phyloP scores from a whole-genome alignment of 2,329 filamentous ascomycete species.

The Talaromyces sp. region DNA sequence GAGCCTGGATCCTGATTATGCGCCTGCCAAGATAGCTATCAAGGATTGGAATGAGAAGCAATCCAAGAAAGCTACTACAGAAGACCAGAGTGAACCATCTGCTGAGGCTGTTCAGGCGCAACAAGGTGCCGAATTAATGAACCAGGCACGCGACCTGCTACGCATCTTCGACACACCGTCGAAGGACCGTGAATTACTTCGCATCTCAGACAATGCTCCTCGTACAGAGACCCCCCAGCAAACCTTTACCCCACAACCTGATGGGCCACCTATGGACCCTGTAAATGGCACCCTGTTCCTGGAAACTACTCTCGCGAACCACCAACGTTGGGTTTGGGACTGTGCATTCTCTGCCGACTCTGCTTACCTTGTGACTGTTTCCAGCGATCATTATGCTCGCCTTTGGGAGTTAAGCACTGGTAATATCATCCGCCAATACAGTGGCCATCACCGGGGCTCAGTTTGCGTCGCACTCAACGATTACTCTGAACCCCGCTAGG shows the following conservation, averaged over 20 bases:
- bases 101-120: conserved; percentile 19
- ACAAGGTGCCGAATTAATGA: conserved; percentile 21
- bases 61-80: conserved; percentile 14
- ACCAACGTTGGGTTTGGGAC: conserved; percentile 97
- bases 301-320: conserved; percentile 83
- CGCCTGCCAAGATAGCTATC: conserved; percentile 42
- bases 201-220: conserved; percentile 31
- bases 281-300: conserved; percentile 66
- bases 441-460: conserved; percentile 87
- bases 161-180: conserved; percentile 29
- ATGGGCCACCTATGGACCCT: conserved; percentile 45
- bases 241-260: conserved; percentile 39
- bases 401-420: conserved; percentile 87
- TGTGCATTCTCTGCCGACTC: conserved; percentile 93
- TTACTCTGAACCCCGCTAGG: conserved; percentile 57
- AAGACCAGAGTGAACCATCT: conserved; percentile 10
- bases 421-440: conserved; percentile 91
- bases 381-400: conserved; percentile 88
- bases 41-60: conserved; percentile 26
- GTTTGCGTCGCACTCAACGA: conserved; percentile 94
- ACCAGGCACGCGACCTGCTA: conserved; percentile 27
- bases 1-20: conserved; percentile 75
- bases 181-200: conserved; percentile 30
- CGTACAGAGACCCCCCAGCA: conserved; percentile 32
- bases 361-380: conserved; percentile 90